These are phyloP conservation scores for Alternaria sp. DNA, from an alignment of 2,329 filamentous ascomycete genomes.

Conservation along the genomic window DNA sequence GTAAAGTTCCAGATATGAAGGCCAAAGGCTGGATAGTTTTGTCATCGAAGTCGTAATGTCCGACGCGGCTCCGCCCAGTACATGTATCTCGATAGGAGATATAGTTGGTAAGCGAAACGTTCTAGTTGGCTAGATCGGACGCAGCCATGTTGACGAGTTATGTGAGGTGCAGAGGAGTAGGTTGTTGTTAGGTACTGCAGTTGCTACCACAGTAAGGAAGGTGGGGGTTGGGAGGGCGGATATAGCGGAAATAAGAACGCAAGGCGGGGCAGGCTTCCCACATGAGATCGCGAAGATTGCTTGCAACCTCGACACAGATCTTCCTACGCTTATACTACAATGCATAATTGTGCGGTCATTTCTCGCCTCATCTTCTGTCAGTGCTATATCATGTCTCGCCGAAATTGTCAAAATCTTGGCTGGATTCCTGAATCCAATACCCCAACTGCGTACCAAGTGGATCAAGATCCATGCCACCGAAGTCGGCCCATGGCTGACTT, in stretches of 20 bases:
- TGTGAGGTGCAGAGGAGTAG: not conserved
- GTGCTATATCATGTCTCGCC: too few species aligned
- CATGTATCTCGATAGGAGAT: not conserved
- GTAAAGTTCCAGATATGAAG: conserved; percentile 57
- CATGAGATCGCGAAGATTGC: too few species aligned
- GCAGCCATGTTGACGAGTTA: not conserved
- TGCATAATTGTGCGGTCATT: too few species aligned
- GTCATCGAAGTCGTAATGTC: not conserved
- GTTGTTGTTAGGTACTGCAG: not conserved
- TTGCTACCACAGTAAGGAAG: not conserved
- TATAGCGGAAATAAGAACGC: not conserved
- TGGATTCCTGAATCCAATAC: too few species aligned
- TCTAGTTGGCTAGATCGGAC: not conserved
- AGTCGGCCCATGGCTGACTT: too few species aligned
- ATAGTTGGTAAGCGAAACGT: not conserved
- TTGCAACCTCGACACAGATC: too few species aligned
- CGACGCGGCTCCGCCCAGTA: not conserved
- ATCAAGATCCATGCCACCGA: too few species aligned
- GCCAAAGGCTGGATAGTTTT: conserved; percentile 46
- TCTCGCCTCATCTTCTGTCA: too few species aligned
- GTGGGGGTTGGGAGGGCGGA: not conserved
- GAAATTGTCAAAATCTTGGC: too few species aligned
- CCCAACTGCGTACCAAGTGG: too few species aligned
- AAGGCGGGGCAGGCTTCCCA: too few species aligned
- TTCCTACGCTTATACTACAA: too few species aligned